Base-by-base conservation (phyloP, 352 stramenopile species). In the Pythium plurisporium region DNA sequence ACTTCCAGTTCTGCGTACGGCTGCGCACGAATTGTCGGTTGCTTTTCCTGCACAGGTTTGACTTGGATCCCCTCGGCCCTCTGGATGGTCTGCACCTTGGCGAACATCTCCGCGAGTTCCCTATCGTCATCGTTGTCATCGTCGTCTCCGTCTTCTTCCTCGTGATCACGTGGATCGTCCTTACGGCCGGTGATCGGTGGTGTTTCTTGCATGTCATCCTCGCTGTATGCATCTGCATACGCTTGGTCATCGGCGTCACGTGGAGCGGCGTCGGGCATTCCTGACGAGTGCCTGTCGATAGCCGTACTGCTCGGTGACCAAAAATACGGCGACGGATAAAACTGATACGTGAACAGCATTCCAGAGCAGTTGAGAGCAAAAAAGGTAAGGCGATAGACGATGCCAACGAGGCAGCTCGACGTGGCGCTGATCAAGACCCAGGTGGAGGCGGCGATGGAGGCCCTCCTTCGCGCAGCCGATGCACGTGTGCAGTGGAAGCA, bases 61-160 rank as follows among this genome's bases (percentile, higher is more conserved):
- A 64, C 50, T n/a, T 61, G 7, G 22, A 69, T 56, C 1, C 64
- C 67, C 46, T 87, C 71, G 1, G 62, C 52, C 37, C 81, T 67
- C 38, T 89, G 79, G 37, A 91, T 80, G 3, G 58, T 87, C 41
- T 87, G 64, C 9, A 88, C 76, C 56, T 89, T 92, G 34, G 82
- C 76, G 26, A 91, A 76, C 79, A 89, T 88, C 20, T 76, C 74
- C 8, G 79, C 76, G 4, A 89, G 66, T 38, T 90, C 78, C 15
- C 60, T 71, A n/a, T 74, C 76, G 26, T 85, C 71, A 31, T 76
- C 74, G 17, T 82, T 65, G 20, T 75, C 54, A 1, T 62, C 62
- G 6, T 77, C 55, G 25, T 57, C 47, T 38, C 33, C 33, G 14
- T 52, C 31, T 9, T 62, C 53, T 14, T 45, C 29, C 15, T 23